Evolutionary conservation across 495 filamentous ascomycete species (phyloP).

Genomic region (Staphylotrichum tortipilum): DNA sequence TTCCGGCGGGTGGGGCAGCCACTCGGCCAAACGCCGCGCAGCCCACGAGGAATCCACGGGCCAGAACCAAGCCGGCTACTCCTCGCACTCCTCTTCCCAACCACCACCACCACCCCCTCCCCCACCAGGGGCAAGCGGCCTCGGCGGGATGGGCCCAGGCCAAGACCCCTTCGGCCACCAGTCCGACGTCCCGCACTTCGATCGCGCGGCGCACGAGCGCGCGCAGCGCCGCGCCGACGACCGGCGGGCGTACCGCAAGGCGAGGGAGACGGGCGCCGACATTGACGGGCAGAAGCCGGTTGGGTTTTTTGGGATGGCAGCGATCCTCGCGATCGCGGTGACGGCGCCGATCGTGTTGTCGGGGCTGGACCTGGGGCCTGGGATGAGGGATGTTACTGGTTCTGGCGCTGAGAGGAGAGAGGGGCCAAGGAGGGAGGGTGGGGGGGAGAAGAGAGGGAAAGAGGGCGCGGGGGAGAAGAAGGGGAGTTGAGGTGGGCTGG

Average conservation of each 20-base stretch:
- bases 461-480: background rate
- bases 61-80: background rate
- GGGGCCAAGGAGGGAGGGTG: background rate
- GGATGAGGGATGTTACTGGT: background rate
- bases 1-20: constrained; percentile 61
- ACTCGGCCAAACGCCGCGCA: constrained; percentile 39
- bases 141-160: constrained; percentile 42
- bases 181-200: constrained; percentile 58
- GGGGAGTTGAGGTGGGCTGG: background rate
- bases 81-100: background rate
- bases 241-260: constrained; percentile 22
- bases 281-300: background rate
- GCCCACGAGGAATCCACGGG: constrained; percentile 36
- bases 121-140: background rate
- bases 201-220: constrained; percentile 56
- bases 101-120: background rate
- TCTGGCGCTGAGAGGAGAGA: background rate
- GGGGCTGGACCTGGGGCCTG: too few species aligned
- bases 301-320: constrained; percentile 36
- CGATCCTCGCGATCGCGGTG: constrained; percentile 25
- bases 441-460: background rate
- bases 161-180: constrained; percentile 44
- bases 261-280: constrained; percentile 6
- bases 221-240: constrained; percentile 37
- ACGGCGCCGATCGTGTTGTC: background rate